Percentiles rank a stretch among this genome's conserved stretches.
These are phyloP conservation scores for cucumber (Cucumis sativus) DNA, from an alignment of 306 rosid genomes.

Conservation along the genomic window Cucumber_9930_V3 NC_026657.2:3597501-3598000, in stretches of 20 bases:
- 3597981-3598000: not conserved
- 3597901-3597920: not conserved
- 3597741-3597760: slow-evolving; percentile 1
- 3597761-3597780: slow-evolving; percentile 62
- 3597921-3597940: not conserved
- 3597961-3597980: not conserved
- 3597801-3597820: slow-evolving; percentile 57
- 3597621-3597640: not conserved
- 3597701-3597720: not conserved
- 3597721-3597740: not conserved
- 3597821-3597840: slow-evolving; percentile 82
- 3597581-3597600: not conserved
- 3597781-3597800: slow-evolving; percentile 57
- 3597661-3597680: not conserved
- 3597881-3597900: too few species aligned
- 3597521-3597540: not conserved
- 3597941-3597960: not conserved
- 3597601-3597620: not conserved
- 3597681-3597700: not conserved
- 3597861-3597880: not conserved
- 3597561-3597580: not conserved
- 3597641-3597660: not conserved
- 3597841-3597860: slow-evolving; percentile 71
- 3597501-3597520: not conserved
- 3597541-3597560: not conserved